A percentile compares a stretch with the other conserved stretches of the same genome.
Conservation (phyloP, 306 rosid genomes). For the Arachis stenosperma region DNA sequence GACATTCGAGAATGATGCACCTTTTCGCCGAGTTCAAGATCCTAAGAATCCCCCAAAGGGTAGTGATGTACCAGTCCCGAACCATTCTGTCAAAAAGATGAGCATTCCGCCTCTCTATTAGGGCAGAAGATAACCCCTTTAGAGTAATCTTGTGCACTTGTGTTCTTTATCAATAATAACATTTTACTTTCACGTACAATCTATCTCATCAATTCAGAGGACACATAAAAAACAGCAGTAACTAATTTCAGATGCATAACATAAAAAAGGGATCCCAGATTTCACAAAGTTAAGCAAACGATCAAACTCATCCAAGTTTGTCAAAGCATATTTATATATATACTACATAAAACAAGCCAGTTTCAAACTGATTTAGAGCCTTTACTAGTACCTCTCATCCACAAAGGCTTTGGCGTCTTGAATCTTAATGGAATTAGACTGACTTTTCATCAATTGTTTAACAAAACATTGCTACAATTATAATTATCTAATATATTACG, state of each 20-base stretch:
- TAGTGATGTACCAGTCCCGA: constrained; percentile 28
- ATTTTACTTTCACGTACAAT: constrained; percentile 17
- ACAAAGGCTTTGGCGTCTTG: constrained; percentile 34
- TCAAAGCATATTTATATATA: constrained; percentile 30
- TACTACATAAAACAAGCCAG: constrained; percentile 30
- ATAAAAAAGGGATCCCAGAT: not conserved
- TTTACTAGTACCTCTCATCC: constrained; percentile 34
- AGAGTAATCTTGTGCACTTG: constrained; percentile 1
- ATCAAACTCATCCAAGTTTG: not conserved
- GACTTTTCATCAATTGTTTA: constrained; percentile 37
- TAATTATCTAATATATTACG: constrained; percentile 26
- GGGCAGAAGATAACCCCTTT: not conserved
- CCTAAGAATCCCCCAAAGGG: constrained; percentile 29
- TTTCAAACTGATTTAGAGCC: constrained; percentile 37
- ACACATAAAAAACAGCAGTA: not conserved
- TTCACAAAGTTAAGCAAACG: constrained; percentile 33
- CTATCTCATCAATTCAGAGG: constrained; percentile 1
- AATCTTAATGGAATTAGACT: constrained; percentile 39
- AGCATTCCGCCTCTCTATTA: constrained; percentile 25
- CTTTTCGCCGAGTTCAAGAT: constrained; percentile 24
- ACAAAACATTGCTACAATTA: constrained; percentile 27
- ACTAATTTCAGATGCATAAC: not conserved
- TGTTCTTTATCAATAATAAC: constrained; percentile 38
- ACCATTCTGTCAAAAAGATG: constrained; percentile 29
- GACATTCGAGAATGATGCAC: constrained; percentile 31